Conservation (phyloP, 2,329 filamentous ascomycete genomes). For the Calonectria pseudoreteaudii region DNA sequence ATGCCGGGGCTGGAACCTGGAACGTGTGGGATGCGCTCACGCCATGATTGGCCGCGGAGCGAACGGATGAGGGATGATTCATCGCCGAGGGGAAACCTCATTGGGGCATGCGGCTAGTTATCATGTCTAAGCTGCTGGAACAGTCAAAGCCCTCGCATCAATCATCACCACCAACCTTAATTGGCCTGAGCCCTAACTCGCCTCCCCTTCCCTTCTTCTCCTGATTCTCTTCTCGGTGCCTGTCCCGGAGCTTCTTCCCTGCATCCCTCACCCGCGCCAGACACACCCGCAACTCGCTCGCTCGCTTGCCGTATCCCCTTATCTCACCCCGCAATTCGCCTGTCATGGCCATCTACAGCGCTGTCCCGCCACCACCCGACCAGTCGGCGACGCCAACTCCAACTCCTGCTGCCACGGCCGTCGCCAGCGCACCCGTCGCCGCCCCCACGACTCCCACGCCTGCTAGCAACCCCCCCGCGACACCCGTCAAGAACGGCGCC, state of each 20-base stretch:
- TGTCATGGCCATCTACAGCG: constrained; percentile 65
- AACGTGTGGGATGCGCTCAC: constrained; percentile 48
- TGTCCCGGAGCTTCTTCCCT: background rate
- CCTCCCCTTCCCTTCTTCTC: background rate
- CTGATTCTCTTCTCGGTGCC: background rate
- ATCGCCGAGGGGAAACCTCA: constrained; percentile 29
- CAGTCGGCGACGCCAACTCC: constrained; percentile 30
- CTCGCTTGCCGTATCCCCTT: constrained; percentile 15
- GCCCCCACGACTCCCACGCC: constrained; percentile 33
- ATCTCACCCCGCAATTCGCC: constrained; percentile 18
- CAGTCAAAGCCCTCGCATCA: constrained; percentile 17
- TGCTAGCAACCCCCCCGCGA: constrained; percentile 34
- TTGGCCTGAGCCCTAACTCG: constrained; percentile 9
- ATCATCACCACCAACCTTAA: constrained; percentile 17
- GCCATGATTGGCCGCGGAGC: constrained; percentile 43
- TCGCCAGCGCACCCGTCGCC: background rate
- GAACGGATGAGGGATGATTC: constrained; percentile 35
- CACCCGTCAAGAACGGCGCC: constrained; percentile 39
- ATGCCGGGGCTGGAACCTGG: constrained; percentile 21
- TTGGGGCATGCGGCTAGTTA: constrained; percentile 22
- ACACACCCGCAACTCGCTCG: background rate
- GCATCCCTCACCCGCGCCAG: background rate
- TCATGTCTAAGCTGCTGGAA: constrained; percentile 11
- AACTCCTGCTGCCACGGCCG: background rate
- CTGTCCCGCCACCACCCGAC: constrained; percentile 63